phyloP scores from a whole-genome alignment of 345 rosid species.

The Gossypium stocksii region DNA sequence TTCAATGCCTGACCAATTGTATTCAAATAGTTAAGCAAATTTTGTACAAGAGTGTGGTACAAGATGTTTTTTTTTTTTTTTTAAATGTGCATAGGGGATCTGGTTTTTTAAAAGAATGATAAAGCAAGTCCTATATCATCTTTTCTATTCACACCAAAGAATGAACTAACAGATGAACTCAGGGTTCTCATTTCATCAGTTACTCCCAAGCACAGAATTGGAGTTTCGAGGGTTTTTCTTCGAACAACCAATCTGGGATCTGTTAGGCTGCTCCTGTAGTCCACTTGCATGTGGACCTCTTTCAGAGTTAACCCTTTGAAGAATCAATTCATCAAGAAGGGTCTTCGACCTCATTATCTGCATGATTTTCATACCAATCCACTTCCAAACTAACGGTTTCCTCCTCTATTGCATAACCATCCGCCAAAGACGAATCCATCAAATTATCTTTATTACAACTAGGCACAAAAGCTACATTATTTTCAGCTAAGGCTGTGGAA shows the following conservation, averaged over 20 bases:
- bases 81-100: too few species aligned
- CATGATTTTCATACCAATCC: constrained; percentile 22
- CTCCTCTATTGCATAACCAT: constrained; percentile 15
- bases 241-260: constrained; percentile 91
- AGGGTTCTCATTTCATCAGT: constrained; percentile 24
- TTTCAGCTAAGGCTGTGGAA: neutral
- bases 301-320: constrained; percentile 13
- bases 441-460: too few species aligned
- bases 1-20: neutral
- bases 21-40: neutral
- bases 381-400: constrained; percentile 24
- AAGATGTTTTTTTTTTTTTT: too few species aligned
- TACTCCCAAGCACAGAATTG: constrained; percentile 78
- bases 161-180: constrained; percentile 28
- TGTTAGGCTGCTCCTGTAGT: constrained; percentile 68
- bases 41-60: too few species aligned
- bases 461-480: too few species aligned
- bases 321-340: constrained; percentile 42
- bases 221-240: constrained; percentile 74
- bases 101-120: constrained; percentile 24
- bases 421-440: constrained; percentile 14
- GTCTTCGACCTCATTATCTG: constrained; percentile 31
- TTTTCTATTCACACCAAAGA: constrained; percentile 32
- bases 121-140: constrained; percentile 40
- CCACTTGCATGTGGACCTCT: constrained; percentile 51